These are phyloP conservation scores for Penicillium paradoxum DNA, from an alignment of 495 filamentous ascomycete genomes.

Conservation along the genomic window DNA sequence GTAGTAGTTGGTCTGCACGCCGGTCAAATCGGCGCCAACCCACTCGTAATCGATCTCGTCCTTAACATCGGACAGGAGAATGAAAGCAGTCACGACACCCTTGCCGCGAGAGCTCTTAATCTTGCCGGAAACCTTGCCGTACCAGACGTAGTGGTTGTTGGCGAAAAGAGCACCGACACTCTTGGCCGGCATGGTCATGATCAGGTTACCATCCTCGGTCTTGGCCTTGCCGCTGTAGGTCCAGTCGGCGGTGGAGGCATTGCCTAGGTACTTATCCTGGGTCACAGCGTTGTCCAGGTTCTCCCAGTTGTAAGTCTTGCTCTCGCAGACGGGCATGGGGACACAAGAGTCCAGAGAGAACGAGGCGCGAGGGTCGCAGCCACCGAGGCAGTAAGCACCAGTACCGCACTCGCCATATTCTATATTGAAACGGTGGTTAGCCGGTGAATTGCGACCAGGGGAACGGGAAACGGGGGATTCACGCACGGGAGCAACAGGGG, in stretches of 20 bases:
- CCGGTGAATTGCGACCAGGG: not conserved
- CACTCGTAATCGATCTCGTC: conserved; percentile 98
- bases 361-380: conserved; percentile 84
- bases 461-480: not conserved
- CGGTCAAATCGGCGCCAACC: conserved; percentile 71
- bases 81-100: conserved; percentile 95
- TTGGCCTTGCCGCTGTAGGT: conserved; percentile 74
- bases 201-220: conserved; percentile 51
- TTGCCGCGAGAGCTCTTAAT: conserved; percentile 79
- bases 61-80: conserved; percentile 88
- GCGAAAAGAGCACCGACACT: conserved; percentile 80
- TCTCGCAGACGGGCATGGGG: conserved; percentile 77
- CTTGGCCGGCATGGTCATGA: conserved; percentile 85
- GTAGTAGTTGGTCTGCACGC: conserved; percentile 92
- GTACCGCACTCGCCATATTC: conserved; percentile 93
- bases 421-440: conserved; percentile 63
- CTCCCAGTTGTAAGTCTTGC: conserved; percentile 60
- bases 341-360: conserved; percentile 77
- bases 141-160: conserved; percentile 92
- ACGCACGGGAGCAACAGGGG: conserved; percentile 22
- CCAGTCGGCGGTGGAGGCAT: conserved; percentile 76
- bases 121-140: conserved; percentile 81
- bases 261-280: conserved; percentile 54
- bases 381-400: conserved; percentile 92
- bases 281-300: conserved; percentile 48